These are phyloP conservation scores for Hagleromyces aurorensis DNA, from an alignment of 805 yeast genomes.

Conservation along the genomic window DNA sequence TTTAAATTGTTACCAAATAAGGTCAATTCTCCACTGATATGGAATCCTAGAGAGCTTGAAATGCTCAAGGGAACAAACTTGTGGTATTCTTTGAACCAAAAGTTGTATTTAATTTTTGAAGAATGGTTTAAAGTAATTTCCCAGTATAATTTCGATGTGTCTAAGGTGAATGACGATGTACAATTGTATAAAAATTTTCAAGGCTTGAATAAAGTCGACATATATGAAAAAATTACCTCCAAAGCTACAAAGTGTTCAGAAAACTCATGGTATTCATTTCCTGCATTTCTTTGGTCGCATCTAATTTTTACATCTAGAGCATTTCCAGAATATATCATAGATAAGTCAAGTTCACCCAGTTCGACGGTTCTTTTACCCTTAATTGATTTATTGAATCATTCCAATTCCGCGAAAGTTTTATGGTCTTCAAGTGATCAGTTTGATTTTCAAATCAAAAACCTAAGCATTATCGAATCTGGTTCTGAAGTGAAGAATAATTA, in stretches of 20 bases:
- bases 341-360: conserved; percentile 29
- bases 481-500: conserved; percentile 69
- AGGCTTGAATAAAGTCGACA: conserved; percentile 9
- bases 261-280: conserved; percentile 58
- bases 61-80: conserved; percentile 58
- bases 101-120: conserved; percentile 39
- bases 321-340: conserved; percentile 53
- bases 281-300: conserved; percentile 69
- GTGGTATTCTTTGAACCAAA: conserved; percentile 45
- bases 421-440: conserved; percentile 42
- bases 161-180: conserved; percentile 11
- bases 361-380: conserved; percentile 70
- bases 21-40: conserved; percentile 52
- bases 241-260: too few relatives aligned
- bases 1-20: conserved; percentile 41
- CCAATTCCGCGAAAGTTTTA: conserved; percentile 50
- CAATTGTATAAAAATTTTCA: conserved; percentile 11
- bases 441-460: conserved; percentile 44
- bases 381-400: conserved; percentile 72
- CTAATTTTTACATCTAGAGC: conserved; percentile 68
- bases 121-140: conserved; percentile 46
- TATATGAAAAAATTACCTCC: conserved; percentile 14
- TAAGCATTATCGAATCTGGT: conserved; percentile 19
- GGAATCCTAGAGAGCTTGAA: conserved; percentile 46
- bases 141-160: conserved; percentile 2